These are phyloP conservation scores for Pyrenophora tritici-repentis DNA, from an alignment of 2,329 filamentous ascomycete genomes.

Conservation along the genomic window DNA sequence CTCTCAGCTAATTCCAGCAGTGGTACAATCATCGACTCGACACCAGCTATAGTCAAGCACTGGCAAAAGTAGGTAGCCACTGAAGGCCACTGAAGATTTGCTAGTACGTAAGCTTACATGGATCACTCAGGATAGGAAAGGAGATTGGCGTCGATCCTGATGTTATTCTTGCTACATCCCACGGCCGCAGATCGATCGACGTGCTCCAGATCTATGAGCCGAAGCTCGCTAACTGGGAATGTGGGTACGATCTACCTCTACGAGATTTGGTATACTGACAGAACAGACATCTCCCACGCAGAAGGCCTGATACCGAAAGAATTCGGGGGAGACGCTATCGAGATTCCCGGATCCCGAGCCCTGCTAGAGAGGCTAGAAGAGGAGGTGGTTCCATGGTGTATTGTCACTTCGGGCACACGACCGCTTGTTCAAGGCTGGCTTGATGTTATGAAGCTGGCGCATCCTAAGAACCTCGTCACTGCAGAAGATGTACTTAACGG, in stretches of 20 bases:
- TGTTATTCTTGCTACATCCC: conserved; percentile 85
- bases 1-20: conserved; percentile 43
- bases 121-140: conserved; percentile 66
- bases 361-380: conserved; percentile 71
- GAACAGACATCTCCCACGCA: conserved; percentile 74
- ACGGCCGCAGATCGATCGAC: conserved; percentile 89
- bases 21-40: conserved; percentile 83
- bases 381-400: conserved; percentile 75
- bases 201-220: conserved; percentile 78
- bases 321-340: conserved; percentile 77
- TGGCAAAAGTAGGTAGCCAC: conserved; percentile 67
- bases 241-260: conserved; percentile 58
- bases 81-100: background rate
- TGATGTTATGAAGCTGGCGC: conserved; percentile 54
- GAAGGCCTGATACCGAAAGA: conserved; percentile 78
- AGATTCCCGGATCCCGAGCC: conserved; percentile 80
- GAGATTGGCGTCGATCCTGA: conserved; percentile 85
- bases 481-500: conserved; percentile 56
- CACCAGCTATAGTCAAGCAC: conserved; percentile 74
- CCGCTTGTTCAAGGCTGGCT: conserved; percentile 57
- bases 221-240: conserved; percentile 89
- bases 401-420: conserved; percentile 63
- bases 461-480: conserved; percentile 53
- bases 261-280: background rate
- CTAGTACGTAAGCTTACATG: conserved; percentile 13